These are phyloP conservation scores for Pseudogymnoascus sp. DNA, from an alignment of 2,329 filamentous ascomycete genomes.

Conservation along the genomic window DNA sequence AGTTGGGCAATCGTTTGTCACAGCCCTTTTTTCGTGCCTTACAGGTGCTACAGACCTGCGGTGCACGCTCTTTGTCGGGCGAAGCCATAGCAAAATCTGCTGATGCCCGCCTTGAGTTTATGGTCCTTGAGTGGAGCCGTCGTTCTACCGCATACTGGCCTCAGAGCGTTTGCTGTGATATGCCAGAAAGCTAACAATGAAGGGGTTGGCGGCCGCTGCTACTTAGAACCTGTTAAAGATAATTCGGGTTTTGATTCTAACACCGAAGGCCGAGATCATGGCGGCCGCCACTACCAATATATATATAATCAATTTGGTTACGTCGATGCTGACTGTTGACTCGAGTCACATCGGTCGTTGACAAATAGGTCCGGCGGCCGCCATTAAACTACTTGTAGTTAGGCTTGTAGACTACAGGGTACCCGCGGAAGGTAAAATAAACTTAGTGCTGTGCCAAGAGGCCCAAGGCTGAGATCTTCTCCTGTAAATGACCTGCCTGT, in stretches of 20 bases:
- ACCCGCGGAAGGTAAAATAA: too few species aligned
- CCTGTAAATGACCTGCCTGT: too few species aligned
- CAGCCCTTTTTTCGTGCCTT: constrained; percentile 1
- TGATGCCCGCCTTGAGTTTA: not conserved
- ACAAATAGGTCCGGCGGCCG: too few species aligned
- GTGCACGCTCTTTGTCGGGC: not conserved
- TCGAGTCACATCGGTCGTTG: too few species aligned
- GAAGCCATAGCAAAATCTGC: not conserved
- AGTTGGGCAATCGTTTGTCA: not conserved
- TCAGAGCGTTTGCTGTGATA: too few species aligned
- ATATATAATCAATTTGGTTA: not conserved
- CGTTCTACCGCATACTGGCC: not conserved
- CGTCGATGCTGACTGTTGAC: too few species aligned
- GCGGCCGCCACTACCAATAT: not conserved
- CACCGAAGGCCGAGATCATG: not conserved
- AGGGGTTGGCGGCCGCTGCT: too few species aligned
- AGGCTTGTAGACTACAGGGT: too few species aligned
- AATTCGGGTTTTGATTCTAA: not conserved
- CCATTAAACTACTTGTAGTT: too few species aligned
- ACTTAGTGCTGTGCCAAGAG: too few species aligned
- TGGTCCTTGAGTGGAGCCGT: not conserved
- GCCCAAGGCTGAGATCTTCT: too few species aligned
- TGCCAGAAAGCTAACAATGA: too few species aligned
- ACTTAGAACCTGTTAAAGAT: not conserved
- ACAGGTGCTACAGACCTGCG: not conserved